Evolutionary conservation across 2,329 filamentous ascomycete species (phyloP).

Genomic region (Ceratocystis diversiconidia): DNA sequence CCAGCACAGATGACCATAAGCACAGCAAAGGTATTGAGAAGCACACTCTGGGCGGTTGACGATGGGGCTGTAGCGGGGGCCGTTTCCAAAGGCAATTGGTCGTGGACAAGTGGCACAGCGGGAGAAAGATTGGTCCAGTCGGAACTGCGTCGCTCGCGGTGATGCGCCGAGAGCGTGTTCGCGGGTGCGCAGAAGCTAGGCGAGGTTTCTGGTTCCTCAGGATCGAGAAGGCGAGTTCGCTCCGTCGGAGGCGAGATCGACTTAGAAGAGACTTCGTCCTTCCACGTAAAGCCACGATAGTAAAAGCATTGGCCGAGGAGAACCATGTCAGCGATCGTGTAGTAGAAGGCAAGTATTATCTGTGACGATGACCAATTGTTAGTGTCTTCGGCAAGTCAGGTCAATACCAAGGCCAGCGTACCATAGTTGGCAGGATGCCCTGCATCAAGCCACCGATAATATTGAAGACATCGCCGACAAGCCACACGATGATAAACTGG

Average conservation of each 20-base stretch:
- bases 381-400: background rate
- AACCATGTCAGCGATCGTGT: slow-evolving; percentile 82
- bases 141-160: slow-evolving; percentile 35
- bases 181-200: slow-evolving; percentile 14
- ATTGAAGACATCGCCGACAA: slow-evolving; percentile 90
- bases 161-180: slow-evolving; percentile 25
- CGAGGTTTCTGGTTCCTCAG: background rate
- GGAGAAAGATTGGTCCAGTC: slow-evolving; percentile 59
- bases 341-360: slow-evolving; percentile 86
- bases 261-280: slow-evolving; percentile 33
- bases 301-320: slow-evolving; percentile 85
- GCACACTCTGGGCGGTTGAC: slow-evolving; percentile 40
- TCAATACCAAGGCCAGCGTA: slow-evolving; percentile 23
- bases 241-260: slow-evolving; percentile 30
- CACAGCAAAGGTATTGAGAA: slow-evolving; percentile 65
- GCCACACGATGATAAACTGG: slow-evolving; percentile 86
- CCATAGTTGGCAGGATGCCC: slow-evolving; percentile 86
- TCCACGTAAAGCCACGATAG: slow-evolving; percentile 70
- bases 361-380: slow-evolving; percentile 22
- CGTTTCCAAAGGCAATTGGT: slow-evolving; percentile 27
- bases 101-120: slow-evolving; percentile 58
- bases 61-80: background rate
- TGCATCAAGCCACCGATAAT: slow-evolving; percentile 85
- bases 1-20: slow-evolving; percentile 74
- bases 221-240: slow-evolving; percentile 36